phyloP scores from a whole-genome alignment of 495 filamentous ascomycete species.

The Penicillium parvum region DNA sequence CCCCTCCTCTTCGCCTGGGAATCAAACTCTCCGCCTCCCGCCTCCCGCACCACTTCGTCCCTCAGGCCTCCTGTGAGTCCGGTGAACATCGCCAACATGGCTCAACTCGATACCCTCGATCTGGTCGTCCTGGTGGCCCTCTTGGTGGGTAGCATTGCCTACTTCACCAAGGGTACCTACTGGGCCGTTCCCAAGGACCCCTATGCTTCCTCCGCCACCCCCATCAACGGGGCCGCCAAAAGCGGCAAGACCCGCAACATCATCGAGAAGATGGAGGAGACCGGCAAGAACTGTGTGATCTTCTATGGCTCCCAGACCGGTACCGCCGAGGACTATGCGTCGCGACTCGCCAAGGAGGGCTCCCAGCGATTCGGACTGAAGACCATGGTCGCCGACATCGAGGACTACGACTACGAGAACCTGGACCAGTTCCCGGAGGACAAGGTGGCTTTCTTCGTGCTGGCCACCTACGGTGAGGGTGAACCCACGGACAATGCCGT shows the following conservation, averaged over 20 bases:
- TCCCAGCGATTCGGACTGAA: constrained; percentile 93
- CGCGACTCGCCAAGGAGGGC: constrained; percentile 95
- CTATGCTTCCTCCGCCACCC: constrained; percentile 66
- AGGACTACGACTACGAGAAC: constrained; percentile 97
- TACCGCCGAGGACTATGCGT: constrained; percentile 98
- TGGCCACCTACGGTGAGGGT: constrained; percentile 97
- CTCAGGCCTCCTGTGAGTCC: not conserved
- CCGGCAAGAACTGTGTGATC: constrained; percentile 92
- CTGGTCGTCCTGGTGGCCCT: constrained; percentile 81
- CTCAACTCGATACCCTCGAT: constrained; percentile 94
- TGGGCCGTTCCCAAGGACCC: constrained; percentile 84
- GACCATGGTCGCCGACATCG: constrained; percentile 96
- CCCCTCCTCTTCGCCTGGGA: constrained; percentile 2
- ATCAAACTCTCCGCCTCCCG: constrained; percentile 14
- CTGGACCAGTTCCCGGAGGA: constrained; percentile 84
- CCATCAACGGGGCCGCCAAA: constrained; percentile 64
- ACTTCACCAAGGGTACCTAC: constrained; percentile 93
- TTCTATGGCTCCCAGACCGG: constrained; percentile 99
- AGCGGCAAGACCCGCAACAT: constrained; percentile 89
- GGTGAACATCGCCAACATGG: constrained; percentile 53
- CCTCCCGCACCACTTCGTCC: not conserved
- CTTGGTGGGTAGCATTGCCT: constrained; percentile 82
- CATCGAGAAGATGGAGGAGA: constrained; percentile 91
- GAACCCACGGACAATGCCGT: constrained; percentile 99
- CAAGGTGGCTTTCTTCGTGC: constrained; percentile 89